Base-by-base conservation (phyloP, 352 stramenopile species). In the Phytopythium delawarense region DNA sequence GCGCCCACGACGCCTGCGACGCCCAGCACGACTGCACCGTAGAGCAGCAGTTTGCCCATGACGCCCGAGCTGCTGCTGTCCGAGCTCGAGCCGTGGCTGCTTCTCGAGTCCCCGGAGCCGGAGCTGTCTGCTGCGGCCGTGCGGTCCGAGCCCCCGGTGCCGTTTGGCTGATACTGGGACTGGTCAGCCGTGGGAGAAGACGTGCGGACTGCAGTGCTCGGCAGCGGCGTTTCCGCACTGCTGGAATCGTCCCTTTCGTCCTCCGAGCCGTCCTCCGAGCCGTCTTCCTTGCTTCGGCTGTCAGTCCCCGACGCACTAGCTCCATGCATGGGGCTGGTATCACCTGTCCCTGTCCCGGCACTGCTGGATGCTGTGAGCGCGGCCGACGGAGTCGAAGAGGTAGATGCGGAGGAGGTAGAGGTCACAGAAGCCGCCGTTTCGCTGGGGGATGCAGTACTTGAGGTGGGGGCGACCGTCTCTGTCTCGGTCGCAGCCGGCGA, bases 1-100 rank as follows among this genome's bases (percentile, higher is more conserved):
- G 52, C 58, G 18, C 65, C 63, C 2, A 67, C 62, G 39, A 75
- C 34, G 1, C 62, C 67, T 18, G 50, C 62, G 21, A 71, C 35
- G 16, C 44, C 65, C 23, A 91, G 59, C n/a, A 80, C 52, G 5
- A 79, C 48, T 4, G 64, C 62, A 11, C 63, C 71, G 28, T 78
- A 71, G 44, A 83, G 77, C 18, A 88, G 54, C 37, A 59, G 54
- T 30, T 5, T 63, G 61, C 18, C 48, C 62, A 42, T 42, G 21
- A n/a, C 49, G 28, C 40, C 18, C 55, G 40, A 40, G 13, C 8
- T 4, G 6, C 4, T 11, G 37, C 37, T 40, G 7, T 18, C 25
- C n/a, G 44, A 16, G 23, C 30, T 13, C 40, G 56, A 30, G 23
- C 23, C 28, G 44, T 62, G 30, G 2, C 12, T 25, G 51, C 7